A percentile compares a stretch with the other conserved stretches of the same genome.
Evolutionary conservation across 2,329 filamentous ascomycete genomes (phyloP).

Genomic region (Fusarium goolgardi): DNA sequence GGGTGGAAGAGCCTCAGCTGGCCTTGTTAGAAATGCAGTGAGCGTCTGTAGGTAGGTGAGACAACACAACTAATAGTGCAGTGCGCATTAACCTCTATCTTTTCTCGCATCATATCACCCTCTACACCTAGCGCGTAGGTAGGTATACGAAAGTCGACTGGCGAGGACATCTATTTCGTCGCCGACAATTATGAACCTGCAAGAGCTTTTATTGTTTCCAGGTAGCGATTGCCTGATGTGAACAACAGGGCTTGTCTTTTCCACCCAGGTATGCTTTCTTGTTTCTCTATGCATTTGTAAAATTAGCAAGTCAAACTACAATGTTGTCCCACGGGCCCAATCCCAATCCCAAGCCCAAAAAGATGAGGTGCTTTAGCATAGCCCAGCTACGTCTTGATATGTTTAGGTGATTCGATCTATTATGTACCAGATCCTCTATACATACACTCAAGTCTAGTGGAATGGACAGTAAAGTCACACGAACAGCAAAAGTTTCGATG

Average conservation of each 20-base stretch:
- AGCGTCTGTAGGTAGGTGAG: not conserved
- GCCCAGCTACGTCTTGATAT: too few relatives aligned
- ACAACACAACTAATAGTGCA: not conserved
- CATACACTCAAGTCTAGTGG: not conserved
- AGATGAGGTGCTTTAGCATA: not conserved
- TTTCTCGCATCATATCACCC: not conserved
- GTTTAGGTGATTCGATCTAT: too few relatives aligned
- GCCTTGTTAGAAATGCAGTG: not conserved
- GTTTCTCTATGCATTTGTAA: not conserved
- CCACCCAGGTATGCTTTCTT: not conserved
- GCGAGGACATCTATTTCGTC: not conserved
- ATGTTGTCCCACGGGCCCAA: too few relatives aligned
- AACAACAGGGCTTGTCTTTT: not conserved
- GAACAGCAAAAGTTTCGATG: not conserved
- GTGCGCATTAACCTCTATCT: too few relatives aligned
- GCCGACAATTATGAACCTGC: not conserved
- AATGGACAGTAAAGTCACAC: not conserved
- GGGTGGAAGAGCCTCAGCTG: not conserved
- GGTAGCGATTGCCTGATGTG: not conserved
- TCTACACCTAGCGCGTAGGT: not conserved
- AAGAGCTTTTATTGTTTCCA: not conserved
- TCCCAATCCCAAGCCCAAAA: not conserved
- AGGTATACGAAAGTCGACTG: not conserved
- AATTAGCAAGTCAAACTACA: not conserved
- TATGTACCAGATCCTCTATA: not conserved